Conservation (phyloP, 805 yeast genomes). For the Metschnikowia vanudenii region DNA sequence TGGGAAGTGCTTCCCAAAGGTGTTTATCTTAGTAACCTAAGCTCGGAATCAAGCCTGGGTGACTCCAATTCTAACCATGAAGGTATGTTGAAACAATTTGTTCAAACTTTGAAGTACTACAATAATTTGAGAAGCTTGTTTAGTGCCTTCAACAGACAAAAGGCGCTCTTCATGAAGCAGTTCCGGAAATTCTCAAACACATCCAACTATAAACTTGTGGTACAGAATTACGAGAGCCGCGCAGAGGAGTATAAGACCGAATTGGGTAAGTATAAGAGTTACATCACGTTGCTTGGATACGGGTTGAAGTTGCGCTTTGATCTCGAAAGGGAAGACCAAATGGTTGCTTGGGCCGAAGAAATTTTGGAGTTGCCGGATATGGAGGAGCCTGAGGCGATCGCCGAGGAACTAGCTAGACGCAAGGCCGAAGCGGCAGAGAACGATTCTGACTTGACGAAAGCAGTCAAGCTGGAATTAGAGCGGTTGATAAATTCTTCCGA, state of each 20-base stretch:
- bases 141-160: constrained; percentile 31
- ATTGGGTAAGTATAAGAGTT: constrained; percentile 44
- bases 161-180: constrained; percentile 28
- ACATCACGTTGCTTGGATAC: constrained; percentile 45
- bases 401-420: constrained; percentile 10
- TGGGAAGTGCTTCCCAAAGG: constrained; percentile 47
- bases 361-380: constrained; percentile 1
- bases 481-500: constrained; percentile 20
- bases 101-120: constrained; percentile 42
- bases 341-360: constrained; percentile 10
- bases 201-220: constrained; percentile 37
- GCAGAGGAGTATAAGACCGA: constrained; percentile 45
- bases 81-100: constrained; percentile 45
- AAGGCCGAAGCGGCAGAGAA: constrained; percentile 11
- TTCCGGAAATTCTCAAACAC: constrained; percentile 28
- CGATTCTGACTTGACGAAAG: constrained; percentile 32
- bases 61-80: constrained; percentile 26
- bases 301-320: constrained; percentile 48
- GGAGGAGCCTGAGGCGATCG: constrained; percentile 11
- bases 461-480: constrained; percentile 34
- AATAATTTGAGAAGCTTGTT: constrained; percentile 36
- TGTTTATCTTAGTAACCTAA: constrained; percentile 38
- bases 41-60: constrained; percentile 21
- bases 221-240: constrained; percentile 41
- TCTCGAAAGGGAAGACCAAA: constrained; percentile 33